Evolutionary conservation across 2,329 filamentous ascomycete genomes (phyloP).

Genomic region (Camillea tinctor): DNA sequence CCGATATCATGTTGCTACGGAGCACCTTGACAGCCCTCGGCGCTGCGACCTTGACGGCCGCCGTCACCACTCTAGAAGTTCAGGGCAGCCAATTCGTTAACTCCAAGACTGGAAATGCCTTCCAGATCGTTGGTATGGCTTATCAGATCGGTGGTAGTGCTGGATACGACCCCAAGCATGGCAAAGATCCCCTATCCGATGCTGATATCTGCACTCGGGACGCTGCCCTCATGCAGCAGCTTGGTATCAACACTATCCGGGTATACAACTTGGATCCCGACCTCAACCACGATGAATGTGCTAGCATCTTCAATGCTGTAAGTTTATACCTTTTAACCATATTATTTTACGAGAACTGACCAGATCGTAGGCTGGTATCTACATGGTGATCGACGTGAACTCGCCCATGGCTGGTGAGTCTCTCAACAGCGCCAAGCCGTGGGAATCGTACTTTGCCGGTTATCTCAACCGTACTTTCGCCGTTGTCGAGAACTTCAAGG

Average conservation of each 20-base stretch:
- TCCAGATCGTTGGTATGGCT: conserved; percentile 66
- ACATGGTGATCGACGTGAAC: conserved; percentile 69
- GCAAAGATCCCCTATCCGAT: conserved; percentile 60
- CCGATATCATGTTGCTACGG: conserved; percentile 34
- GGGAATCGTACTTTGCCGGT: conserved; percentile 56
- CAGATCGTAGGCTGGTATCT: conserved; percentile 52
- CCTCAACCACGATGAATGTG: conserved; percentile 65
- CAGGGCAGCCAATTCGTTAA: conserved; percentile 61
- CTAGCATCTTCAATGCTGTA: conserved; percentile 64
- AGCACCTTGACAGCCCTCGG: conserved; percentile 51
- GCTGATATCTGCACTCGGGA: conserved; percentile 59
- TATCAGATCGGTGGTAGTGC: conserved; percentile 68
- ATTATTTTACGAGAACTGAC: neutral
- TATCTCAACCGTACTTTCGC: conserved; percentile 68
- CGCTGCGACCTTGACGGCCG: conserved; percentile 52
- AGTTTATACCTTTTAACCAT: conserved; percentile 10
- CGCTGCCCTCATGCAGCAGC: conserved; percentile 63
- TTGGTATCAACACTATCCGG: conserved; percentile 66
- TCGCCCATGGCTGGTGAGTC: conserved; percentile 60
- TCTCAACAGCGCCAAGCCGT: conserved; percentile 53
- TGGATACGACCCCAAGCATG: conserved; percentile 54
- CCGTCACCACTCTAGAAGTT: conserved; percentile 57
- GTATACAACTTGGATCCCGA: conserved; percentile 68
- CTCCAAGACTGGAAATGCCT: conserved; percentile 55
- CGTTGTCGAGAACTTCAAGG: conserved; percentile 65